Evolutionary conservation across 2,329 filamentous ascomycete genomes (phyloP), one percentile per base, ranked within the genome.

Genomic region (Aspergillus viridinutans): DNA sequence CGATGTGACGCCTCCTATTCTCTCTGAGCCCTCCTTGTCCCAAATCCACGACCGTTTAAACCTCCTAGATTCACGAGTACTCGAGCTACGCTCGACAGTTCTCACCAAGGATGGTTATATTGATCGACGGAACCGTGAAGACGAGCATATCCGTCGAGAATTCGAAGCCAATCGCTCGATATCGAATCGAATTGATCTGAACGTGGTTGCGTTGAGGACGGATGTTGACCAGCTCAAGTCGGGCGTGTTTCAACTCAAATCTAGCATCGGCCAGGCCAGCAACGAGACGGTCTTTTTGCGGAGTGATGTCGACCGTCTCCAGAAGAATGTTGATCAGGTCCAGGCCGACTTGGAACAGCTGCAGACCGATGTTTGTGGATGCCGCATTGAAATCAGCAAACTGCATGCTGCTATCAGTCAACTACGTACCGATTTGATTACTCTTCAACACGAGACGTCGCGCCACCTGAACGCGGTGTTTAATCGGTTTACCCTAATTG

Each of bases 21-120:
- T 68, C 32, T 68, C 71, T 42, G 74, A 76, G 53, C 67, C 69
- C 25, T 67, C 72, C 51, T 64, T 75, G n/a, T 62, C 63, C 28
- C 66, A 72, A 54, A 65, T 75, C 56, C 68, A 75, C 60, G 73
- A 76, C 54, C 74, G 73, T 26, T 63, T 76, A 25, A 72, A 70
- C 55, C 66, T 71, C 38, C 66, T 76, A 9, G 73, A 75, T 48
- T 72, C 73, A 4, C 71, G 69, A 50, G 62, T 76, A 6, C 62
- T 69, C 28, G 73, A 75, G 20, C 64, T 76, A n/a, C 71, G 71
- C 29, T 68, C 72, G 14, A 68, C 64, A 26, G 64, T 73, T n/a
- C 56, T 76, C 29, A 75, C 73, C 23, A 73, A 72, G 56, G 72
- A 76, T 50, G 67, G 64, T 26, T 76, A 76, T 62, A 64, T 70